These are phyloP conservation scores for Aspergillus ustus DNA, from an alignment of 2,329 filamentous ascomycete genomes.

Conservation along the genomic window DNA sequence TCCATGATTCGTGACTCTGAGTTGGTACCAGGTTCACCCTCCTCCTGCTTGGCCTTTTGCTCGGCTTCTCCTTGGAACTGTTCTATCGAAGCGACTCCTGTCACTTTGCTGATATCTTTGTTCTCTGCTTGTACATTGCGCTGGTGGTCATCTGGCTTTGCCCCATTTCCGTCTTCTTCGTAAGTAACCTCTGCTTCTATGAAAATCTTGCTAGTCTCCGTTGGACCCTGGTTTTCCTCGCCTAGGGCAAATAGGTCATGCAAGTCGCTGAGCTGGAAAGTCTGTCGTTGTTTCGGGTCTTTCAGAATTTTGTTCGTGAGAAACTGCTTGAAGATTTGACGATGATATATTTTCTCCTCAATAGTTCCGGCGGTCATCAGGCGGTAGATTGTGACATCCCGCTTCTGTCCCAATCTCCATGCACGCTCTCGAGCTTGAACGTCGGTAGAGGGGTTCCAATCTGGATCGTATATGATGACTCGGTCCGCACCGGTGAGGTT, in stretches of 20 bases:
- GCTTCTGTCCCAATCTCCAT: constrained; percentile 93
- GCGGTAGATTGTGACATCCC: constrained; percentile 92
- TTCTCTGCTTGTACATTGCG: constrained; percentile 36
- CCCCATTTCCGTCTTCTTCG: constrained; percentile 37
- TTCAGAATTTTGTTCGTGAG: constrained; percentile 94
- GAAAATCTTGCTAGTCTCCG: constrained; percentile 86
- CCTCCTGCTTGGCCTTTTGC: not conserved
- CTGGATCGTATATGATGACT: constrained; percentile 97
- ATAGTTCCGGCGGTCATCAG: constrained; percentile 98
- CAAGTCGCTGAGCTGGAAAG: constrained; percentile 85
- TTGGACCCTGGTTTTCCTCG: constrained; percentile 68
- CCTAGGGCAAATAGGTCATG: constrained; percentile 89
- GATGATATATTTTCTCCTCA: constrained; percentile 98
- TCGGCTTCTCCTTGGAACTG: constrained; percentile 57
- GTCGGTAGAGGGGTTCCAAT: constrained; percentile 98
- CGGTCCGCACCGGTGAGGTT: constrained; percentile 94
- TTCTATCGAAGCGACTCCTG: constrained; percentile 68
- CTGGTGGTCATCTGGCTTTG: not conserved
- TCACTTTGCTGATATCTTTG: constrained; percentile 57
- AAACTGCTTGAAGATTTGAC: constrained; percentile 98
- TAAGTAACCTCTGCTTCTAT: constrained; percentile 81
- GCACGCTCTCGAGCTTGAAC: constrained; percentile 93
- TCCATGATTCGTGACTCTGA: constrained; percentile 80
- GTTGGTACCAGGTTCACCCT: constrained; percentile 33
- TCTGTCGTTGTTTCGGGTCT: constrained; percentile 90